These are phyloP conservation scores for Psilocybe cubensis DNA, from an alignment of 768 basidiomycete species.

Conservation along the genomic window DNA sequence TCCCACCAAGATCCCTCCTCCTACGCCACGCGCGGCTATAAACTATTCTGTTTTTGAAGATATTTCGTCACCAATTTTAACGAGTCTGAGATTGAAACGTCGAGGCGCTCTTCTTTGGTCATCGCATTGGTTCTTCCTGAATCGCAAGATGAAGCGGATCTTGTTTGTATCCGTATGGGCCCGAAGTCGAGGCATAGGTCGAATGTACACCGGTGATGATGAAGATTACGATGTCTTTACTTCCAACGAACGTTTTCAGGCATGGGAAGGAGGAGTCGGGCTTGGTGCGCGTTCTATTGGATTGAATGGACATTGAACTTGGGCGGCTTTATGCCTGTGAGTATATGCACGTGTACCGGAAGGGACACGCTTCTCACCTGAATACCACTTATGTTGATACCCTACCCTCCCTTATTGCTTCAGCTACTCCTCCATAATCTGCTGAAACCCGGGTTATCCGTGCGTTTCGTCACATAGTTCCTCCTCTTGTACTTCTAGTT, in stretches of 20 bases:
- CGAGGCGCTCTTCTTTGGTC: slow-evolving; percentile 91
- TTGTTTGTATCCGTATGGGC: slow-evolving; percentile 95
- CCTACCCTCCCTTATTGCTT: not conserved
- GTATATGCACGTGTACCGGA: slow-evolving; percentile 5
- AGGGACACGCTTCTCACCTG: slow-evolving; percentile 14
- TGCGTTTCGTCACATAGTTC: not conserved
- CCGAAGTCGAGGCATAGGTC: slow-evolving; percentile 61
- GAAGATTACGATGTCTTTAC: slow-evolving; percentile 35
- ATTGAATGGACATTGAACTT: slow-evolving; percentile 32
- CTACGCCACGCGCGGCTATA: slow-evolving; percentile 42
- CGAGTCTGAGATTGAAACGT: slow-evolving; percentile 55
- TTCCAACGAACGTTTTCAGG: slow-evolving; percentile 60
- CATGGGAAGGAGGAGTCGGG: slow-evolving; percentile 79
- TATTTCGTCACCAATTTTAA: slow-evolving; percentile 35
- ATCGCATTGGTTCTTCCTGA: slow-evolving; percentile 96
- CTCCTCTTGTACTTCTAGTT: slow-evolving; percentile 15
- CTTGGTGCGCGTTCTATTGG: slow-evolving; percentile 86
- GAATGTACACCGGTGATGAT: slow-evolving; percentile 56
- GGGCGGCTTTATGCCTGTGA: slow-evolving; percentile 11
- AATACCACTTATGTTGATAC: slow-evolving; percentile 22
- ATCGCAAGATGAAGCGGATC: slow-evolving; percentile 89
- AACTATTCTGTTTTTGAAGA: slow-evolving; percentile 41
- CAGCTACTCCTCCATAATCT: slow-evolving; percentile 7
- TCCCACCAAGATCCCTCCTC: slow-evolving; percentile 41
- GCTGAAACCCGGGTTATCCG: slow-evolving; percentile 4